A percentile compares a stretch with the other conserved stretches of the same genome.
Conservation (phyloP, 2,329 filamentous ascomycete species). For the Madurella fahalii region DNA sequence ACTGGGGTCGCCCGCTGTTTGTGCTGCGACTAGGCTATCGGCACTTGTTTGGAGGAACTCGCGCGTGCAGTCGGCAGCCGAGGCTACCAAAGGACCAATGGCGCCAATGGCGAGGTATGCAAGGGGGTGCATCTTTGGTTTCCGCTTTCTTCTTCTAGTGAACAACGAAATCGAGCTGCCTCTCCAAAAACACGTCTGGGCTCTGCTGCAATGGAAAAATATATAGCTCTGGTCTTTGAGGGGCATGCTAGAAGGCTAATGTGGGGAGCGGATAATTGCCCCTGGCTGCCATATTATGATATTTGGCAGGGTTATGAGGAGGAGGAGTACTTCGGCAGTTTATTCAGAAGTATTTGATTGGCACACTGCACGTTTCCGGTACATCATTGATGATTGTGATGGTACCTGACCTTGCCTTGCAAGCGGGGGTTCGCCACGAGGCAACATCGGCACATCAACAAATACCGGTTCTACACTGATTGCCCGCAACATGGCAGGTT, state of each 20-base stretch:
- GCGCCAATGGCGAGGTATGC: not conserved
- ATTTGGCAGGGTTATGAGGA: not conserved
- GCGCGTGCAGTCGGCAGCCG: constrained; percentile 21
- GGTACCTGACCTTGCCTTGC: not conserved
- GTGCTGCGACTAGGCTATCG: constrained; percentile 23
- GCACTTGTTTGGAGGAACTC: constrained; percentile 21
- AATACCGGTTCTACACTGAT: too few relatives aligned
- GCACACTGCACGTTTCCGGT: not conserved
- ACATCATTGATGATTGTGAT: not conserved
- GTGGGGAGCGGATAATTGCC: constrained; percentile 9
- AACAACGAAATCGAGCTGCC: not conserved
- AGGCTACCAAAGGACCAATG: not conserved
- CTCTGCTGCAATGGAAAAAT: not conserved
- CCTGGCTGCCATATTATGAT: constrained; percentile 2
- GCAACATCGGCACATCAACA: not conserved
- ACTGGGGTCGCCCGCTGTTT: constrained; percentile 20
- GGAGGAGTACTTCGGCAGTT: constrained; percentile 11
- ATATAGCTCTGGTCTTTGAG: not conserved
- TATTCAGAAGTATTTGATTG: constrained; percentile 3
- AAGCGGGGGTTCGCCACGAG: not conserved
- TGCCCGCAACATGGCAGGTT: too few relatives aligned
- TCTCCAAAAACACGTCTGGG: not conserved
- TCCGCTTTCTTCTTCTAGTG: not conserved
- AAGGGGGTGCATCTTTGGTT: not conserved
- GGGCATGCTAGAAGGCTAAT: constrained; percentile 1